These are phyloP conservation scores for Pseudogymnoascus sp. DNA, from an alignment of 2,329 filamentous ascomycete species.

Conservation along the genomic window DNA sequence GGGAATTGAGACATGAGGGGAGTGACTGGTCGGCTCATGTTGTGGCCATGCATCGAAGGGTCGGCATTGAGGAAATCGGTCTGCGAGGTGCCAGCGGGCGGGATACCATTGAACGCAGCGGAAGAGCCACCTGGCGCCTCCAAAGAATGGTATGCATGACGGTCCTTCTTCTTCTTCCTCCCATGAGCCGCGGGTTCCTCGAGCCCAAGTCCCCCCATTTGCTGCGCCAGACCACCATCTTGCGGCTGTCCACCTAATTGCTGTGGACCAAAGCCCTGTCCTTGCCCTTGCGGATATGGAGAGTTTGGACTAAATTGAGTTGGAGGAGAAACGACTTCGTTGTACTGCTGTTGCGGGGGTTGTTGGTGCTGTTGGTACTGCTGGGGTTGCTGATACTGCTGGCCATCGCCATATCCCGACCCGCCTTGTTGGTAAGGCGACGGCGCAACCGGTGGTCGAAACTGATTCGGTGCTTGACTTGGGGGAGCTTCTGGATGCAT, in stretches of 20 bases:
- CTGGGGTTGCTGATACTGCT: slow-evolving; percentile 11
- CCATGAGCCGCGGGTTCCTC: slow-evolving; percentile 40
- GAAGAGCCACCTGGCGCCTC: slow-evolving; percentile 63
- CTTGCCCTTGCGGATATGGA: slow-evolving; percentile 26
- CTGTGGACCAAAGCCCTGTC: slow-evolving; percentile 29
- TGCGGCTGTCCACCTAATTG: slow-evolving; percentile 29
- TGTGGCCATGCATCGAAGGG: slow-evolving; percentile 38
- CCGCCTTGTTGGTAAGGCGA: slow-evolving; percentile 39
- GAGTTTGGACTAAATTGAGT: slow-evolving; percentile 2
- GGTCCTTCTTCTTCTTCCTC: slow-evolving; percentile 83
- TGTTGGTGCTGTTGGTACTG: slow-evolving; percentile 15
- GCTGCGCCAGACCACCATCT: slow-evolving; percentile 53
- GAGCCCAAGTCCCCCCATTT: slow-evolving; percentile 73
- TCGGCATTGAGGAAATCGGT: slow-evolving; percentile 54
- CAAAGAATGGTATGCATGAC: slow-evolving; percentile 84
- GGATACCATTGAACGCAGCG: slow-evolving; percentile 63
- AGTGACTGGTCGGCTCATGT: slow-evolving; percentile 38
- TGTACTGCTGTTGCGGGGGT: slow-evolving; percentile 18
- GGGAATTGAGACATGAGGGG: slow-evolving; percentile 54
- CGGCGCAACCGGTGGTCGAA: slow-evolving; percentile 47
- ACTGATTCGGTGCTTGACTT: slow-evolving; percentile 47
- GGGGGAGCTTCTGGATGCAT: slow-evolving; percentile 44
- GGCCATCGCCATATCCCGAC: slow-evolving; percentile 16
- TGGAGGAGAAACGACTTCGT: slow-evolving; percentile 1
- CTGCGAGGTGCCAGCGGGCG: slow-evolving; percentile 47